Conservation (phyloP, 345 rosid genomes). For the Moringa oleifera region DNA sequence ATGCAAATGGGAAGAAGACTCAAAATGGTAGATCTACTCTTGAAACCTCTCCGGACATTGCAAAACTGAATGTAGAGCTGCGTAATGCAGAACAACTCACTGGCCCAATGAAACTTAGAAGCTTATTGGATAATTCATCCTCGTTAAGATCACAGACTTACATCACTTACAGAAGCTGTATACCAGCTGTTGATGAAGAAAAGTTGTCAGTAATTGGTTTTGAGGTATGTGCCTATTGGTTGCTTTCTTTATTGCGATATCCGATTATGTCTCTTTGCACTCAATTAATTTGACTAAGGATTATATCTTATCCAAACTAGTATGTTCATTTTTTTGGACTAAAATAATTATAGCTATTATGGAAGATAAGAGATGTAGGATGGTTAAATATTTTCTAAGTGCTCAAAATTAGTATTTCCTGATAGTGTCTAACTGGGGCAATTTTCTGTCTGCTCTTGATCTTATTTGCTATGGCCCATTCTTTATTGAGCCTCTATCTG, state of each 20-base stretch:
- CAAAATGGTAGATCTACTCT: conserved; percentile 28
- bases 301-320: neutral
- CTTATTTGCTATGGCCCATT: no score
- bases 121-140: conserved; percentile 42
- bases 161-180: conserved; percentile 84
- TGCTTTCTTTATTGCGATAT: conserved; percentile 6
- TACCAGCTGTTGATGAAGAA: conserved; percentile 62
- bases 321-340: no score
- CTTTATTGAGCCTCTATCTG: no score
- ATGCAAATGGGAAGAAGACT: conserved; percentile 27
- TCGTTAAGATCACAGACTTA: conserved; percentile 35
- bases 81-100: conserved; percentile 21
- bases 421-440: no score
- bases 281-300: conserved; percentile 5
- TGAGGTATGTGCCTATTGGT: conserved; percentile 49
- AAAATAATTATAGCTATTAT: neutral
- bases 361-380: neutral
- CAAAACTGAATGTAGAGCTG: conserved; percentile 9
- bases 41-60: conserved; percentile 22
- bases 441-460: no score
- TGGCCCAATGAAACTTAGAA: conserved; percentile 28
- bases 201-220: conserved; percentile 73
- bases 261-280: neutral
- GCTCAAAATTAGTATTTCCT: neutral
- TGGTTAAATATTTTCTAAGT: neutral